Conservation (phyloP, 176 grass and related monocot species). For the Stipa capillata region DNA sequence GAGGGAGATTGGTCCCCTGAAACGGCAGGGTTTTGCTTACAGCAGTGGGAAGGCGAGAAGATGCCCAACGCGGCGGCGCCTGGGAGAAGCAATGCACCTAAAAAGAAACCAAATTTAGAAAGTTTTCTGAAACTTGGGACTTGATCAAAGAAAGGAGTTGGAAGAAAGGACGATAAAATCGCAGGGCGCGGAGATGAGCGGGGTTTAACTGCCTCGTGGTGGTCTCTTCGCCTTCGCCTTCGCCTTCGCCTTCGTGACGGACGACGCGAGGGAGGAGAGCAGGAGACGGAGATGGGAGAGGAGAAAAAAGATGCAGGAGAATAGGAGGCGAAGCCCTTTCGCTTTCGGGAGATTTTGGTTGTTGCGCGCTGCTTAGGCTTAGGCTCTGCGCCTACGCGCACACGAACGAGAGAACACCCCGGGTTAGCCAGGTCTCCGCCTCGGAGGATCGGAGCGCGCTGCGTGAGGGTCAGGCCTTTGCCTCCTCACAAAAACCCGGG, state of each 20-base stretch:
- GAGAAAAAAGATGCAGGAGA: background rate
- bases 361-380: no score
- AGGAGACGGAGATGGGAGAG: background rate
- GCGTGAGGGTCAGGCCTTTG: no score
- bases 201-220: background rate
- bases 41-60: background rate
- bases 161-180: background rate
- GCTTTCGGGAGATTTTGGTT: slow-evolving; percentile 2
- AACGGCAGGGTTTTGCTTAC: background rate
- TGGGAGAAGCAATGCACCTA: background rate
- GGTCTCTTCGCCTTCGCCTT: background rate
- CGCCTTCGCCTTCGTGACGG: no score
- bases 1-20: background rate
- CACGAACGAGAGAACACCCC: background rate
- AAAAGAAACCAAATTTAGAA: background rate
- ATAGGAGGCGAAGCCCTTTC: background rate
- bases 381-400: no score
- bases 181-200: background rate
- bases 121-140: background rate
- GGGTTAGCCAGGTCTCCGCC: background rate
- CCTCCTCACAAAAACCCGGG: no score
- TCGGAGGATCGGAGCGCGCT: background rate
- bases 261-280: background rate
- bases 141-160: background rate
- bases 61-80: background rate